Percentiles rank a stretch among this genome's conserved stretches.
phyloP scores from a whole-genome alignment of 768 basidiomycete species.

The Leccinum aurantiacum region DNA sequence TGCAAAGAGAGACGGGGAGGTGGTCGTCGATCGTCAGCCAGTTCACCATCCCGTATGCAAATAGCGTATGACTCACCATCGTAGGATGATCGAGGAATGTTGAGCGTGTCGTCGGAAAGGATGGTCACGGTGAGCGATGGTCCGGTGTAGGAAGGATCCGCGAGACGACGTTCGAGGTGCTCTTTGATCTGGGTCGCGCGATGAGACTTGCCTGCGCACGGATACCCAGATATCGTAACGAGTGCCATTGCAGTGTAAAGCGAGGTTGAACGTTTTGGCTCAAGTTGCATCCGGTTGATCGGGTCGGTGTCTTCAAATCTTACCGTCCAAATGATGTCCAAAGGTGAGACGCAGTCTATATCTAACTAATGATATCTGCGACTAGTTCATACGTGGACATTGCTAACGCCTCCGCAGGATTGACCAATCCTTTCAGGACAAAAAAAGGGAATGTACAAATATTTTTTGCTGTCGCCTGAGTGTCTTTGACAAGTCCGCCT shows the following conservation, averaged over 20 bases:
- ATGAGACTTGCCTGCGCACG: conserved; percentile 82
- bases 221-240: conserved; percentile 86
- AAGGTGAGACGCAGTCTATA: neutral
- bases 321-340: neutral
- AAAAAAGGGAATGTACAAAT: too few relatives aligned
- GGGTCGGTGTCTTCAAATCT: neutral
- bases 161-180: conserved; percentile 54
- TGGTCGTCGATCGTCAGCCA: neutral
- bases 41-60: neutral
- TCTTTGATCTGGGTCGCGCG: conserved; percentile 63
- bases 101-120: conserved; percentile 74
- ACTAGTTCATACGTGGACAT: neutral
- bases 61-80: conserved; percentile 52
- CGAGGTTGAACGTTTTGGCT: neutral
- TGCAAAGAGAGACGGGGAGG: neutral
- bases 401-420: neutral
- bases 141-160: conserved; percentile 51
- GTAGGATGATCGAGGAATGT: conserved; percentile 65
- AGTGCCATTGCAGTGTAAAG: conserved; percentile 74
- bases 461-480: neutral
- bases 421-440: too few relatives aligned
- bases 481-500: too few relatives aligned
- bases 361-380: neutral
- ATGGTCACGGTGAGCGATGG: conserved; percentile 46
- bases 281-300: neutral